phyloP scores from a whole-genome alignment of 148 eudicot genomes.

The Diospyros lotus region DNA sequence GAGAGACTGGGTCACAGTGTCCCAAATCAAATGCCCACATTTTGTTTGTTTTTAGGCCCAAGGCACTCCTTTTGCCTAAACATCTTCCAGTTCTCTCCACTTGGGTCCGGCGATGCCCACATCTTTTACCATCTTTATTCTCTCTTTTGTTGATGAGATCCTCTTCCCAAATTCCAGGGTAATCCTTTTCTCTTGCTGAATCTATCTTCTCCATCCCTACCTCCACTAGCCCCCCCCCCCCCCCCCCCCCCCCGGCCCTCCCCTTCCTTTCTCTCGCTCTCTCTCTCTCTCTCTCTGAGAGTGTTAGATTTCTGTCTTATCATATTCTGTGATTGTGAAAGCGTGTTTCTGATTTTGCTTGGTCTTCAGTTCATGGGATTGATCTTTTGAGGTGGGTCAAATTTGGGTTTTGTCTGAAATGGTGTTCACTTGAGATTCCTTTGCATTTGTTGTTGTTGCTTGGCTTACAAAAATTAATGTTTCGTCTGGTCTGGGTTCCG shows the following conservation, averaged over 20 bases:
- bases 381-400: conserved; percentile 11
- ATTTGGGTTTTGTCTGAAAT: not conserved
- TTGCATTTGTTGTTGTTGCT: not conserved
- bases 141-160: conserved; percentile 15
- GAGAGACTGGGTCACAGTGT: no score
- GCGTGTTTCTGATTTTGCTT: conserved; percentile 6
- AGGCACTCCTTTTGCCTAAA: not conserved
- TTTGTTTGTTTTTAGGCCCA: not conserved
- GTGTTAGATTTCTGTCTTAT: not conserved
- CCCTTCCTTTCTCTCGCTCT: not conserved
- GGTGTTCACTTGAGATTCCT: not conserved
- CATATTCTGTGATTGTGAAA: conserved; percentile 2
- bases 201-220: not conserved
- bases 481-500: no score
- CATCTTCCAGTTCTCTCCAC: conserved; percentile 19
- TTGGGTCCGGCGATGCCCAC: conserved; percentile 22
- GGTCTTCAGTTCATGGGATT: conserved; percentile 10
- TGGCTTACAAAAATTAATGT: not conserved
- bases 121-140: conserved; percentile 13
- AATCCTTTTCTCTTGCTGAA: conserved; percentile 8
- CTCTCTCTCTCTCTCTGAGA: not conserved
- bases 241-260: not conserved
- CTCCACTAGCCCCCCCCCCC: not conserved
- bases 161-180: conserved; percentile 12
- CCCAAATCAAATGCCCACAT: no score